Evolutionary conservation across 1,284 basidiomycete species (phyloP), one percentile per base, ranked within the genome.

Genomic region (Afroboletus lepidellus): DNA sequence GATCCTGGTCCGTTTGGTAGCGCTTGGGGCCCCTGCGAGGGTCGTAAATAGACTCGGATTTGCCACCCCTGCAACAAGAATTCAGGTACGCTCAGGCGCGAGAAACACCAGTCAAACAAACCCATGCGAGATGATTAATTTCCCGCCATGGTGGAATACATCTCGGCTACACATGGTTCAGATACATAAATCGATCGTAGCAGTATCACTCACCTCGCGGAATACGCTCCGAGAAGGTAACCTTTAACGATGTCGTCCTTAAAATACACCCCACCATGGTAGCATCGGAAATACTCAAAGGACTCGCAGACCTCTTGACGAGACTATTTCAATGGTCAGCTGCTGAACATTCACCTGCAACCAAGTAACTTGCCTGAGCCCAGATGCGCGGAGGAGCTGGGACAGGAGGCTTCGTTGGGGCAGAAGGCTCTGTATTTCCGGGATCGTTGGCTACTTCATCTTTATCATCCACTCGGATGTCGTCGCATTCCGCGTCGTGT

Each of bases 281-380:
- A 90, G 57, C 78, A 81, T 37, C 85, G 77, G 66, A 91, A 91
- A 77, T 81, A 85, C 20, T 83, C 79, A 41, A 85, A 80, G 1
- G 83, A 77, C 65, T 91, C 88, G 69, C 89, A 90, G 2, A 91
- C 75, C 68, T 91, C 88, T 70, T 90, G 88, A 39, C 88, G 80
- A 23, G 87, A 85, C 89, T 91, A n/a, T 54, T 15, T 18, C 21
- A 27, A 53, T n/a, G 41, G 41, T 68, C 33, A 60, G 53, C 27
- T 15, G 25, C 16, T 16, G 24, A 32, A 12, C 15, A 30, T 30
- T 4, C 3, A 27, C 27, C 41, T 16, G 37, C 21, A 57, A 42
- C 8, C 25, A 39, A 48, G 12, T 36, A 30, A 52, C 64, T 55
- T 61, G 81, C 81, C 65, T 75, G 66, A 12, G 81, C 78, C 81